Base-by-base conservation (phyloP, 2,329 filamentous ascomycete genomes). In the Trichoderma sp. region DNA sequence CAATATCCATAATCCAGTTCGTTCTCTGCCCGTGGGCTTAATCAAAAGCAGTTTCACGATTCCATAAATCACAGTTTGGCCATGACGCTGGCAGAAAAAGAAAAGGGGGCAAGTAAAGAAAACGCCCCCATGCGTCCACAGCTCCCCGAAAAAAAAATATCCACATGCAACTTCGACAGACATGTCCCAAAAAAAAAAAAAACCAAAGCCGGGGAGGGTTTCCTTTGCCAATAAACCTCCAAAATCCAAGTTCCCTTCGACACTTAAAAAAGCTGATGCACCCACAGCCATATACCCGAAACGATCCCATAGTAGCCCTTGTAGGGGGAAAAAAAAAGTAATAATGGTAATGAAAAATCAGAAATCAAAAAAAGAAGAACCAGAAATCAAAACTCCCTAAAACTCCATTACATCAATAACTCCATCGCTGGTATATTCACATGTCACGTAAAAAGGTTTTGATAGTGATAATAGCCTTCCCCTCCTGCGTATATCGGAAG, bases 361-460 rank as follows among this genome's bases (percentile, higher is more conserved):
- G 8, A 21, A 46, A 26, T 2, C 2, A 4, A 26, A 26, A 26
- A 26, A 26, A 26, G 26, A 26, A 26, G 4, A 26, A 28, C 28
- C 39, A 51, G 37, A 10, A 10, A 59, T 16, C 52, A 34, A 65
- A 21, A 39, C 60, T 21, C 52, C 66, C 39, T 26, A 59, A 49
- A 69, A 69, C 68, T 69, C 68, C 68, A 51, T 69, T 46, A 18
- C 63, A 37, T 65, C 68, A 51, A 30, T 68, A 77, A 78, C 77
- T 78, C 77, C 77, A 70, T 76, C 77, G 77, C 77, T 78, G 73
- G 70, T 72, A 76, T 72, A 75, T 70, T 74, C 75, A 69, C 73
- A 75, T 73, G 69, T 76, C 72, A 74, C 74, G 70, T 73, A 66
- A 74, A 66, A 73, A 68, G 68, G 69, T 67, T 70, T 71, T 75